phyloP scores from a whole-genome alignment of 169 alveolate species.

The Plasmodium relictum region DNA sequence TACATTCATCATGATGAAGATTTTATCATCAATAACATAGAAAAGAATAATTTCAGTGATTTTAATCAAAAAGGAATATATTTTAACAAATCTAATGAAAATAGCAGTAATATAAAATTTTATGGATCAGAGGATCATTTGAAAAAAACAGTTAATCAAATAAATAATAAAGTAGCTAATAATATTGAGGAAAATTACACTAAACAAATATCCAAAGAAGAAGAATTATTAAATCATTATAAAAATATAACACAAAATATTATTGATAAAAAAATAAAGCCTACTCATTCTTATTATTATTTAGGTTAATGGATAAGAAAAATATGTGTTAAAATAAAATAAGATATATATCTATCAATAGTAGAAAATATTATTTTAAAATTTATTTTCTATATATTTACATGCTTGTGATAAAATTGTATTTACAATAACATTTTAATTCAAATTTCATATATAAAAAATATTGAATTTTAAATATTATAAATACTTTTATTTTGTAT shows the following conservation, averaged over 20 bases:
- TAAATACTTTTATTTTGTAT: background rate
- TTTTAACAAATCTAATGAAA: conserved; percentile 6
- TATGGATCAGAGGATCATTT: conserved; percentile 1
- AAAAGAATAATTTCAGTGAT: conserved; percentile 5
- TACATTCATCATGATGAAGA: conserved; percentile 71
- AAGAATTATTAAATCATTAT: conserved; percentile 59
- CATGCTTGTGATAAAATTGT: background rate
- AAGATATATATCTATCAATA: background rate
- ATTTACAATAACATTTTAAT: background rate
- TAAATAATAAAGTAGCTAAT: background rate
- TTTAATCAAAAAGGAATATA: conserved; percentile 6
- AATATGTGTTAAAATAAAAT: background rate
- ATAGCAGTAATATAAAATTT: background rate
- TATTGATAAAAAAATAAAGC: conserved; percentile 62
- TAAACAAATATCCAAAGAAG: conserved; percentile 47
- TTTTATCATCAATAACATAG: conserved; percentile 47
- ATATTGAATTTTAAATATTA: no score
- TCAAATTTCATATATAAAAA: no score
- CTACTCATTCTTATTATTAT: conserved; percentile 70
- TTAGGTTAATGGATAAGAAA: conserved; percentile 32
- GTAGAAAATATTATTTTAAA: background rate
- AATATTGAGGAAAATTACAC: background rate
- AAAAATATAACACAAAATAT: conserved; percentile 66
- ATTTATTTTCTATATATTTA: background rate
- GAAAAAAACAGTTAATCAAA: background rate